Evolutionary conservation across 2,329 filamentous ascomycete genomes (phyloP), one percentile per base, ranked within the genome.

Genomic region (Albophoma yamanashiensis): DNA sequence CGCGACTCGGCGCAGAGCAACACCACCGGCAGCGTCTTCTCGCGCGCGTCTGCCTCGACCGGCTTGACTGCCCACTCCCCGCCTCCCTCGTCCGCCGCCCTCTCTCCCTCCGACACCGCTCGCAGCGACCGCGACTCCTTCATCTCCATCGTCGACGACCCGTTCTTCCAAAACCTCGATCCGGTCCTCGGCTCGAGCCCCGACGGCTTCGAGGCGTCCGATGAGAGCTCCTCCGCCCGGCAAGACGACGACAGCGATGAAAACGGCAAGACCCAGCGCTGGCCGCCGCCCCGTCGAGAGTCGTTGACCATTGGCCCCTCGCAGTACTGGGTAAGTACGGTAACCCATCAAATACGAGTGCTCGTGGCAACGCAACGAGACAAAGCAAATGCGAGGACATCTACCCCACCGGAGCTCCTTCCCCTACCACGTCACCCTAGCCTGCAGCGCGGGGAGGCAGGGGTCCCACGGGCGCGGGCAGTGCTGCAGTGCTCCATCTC

Each of bases 111-210:
- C 64, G 69, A 70, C 50, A 63, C 65, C 11, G 60, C 62, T 38
- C 60, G 64, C 60, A 67, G 64, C 58, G 70, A 71, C 65, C 75
- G 79, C 62, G 78, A 79, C 65, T 84, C 81, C 22, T 72, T 82
- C 63, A 70, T 75, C 57, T 82, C 80, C 61, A 80, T 83, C 62
- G 72, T 81, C 67, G 79, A 84, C 75, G 80, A 83, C 64, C 79
- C 79, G 38, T 82, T 83, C 69, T 80, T 82, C 71, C 76, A 77
- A 65, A 76, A 75, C 63, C 78, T 78, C 64, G 71, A 78, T 68
- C 65, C 65, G 39, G 64, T 68, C 59, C 62, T 66, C 59, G 66
- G 69, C 62, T 63, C 67, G 27, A 63, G 67, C 62, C 62, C 61
- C 34, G 66, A 66, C 57, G 67, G 65, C 56, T 59, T 66, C 60